Conservation (phyloP, 2,329 filamentous ascomycete genomes). For the Bipolaris gigantea region DNA sequence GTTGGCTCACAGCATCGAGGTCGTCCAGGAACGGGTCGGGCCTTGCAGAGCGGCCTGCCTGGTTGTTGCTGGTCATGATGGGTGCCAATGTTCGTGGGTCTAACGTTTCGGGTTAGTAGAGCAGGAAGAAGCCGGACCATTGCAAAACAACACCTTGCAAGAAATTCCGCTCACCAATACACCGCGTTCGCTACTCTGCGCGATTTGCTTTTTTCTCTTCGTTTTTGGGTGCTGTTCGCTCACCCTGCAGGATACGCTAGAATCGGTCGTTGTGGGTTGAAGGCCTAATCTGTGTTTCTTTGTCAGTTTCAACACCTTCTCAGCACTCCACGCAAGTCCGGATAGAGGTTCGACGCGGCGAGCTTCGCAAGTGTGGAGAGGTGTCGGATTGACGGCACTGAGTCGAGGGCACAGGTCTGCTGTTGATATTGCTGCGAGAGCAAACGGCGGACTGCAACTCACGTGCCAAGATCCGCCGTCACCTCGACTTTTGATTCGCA, state of each 20-base stretch:
- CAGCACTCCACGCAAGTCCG: conserved; percentile 1
- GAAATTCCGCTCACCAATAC: conserved; percentile 20
- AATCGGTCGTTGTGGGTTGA: conserved; percentile 15
- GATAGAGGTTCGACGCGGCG: not conserved
- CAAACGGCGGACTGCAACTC: conserved; percentile 13
- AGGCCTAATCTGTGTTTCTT: not conserved
- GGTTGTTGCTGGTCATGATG: conserved; percentile 32
- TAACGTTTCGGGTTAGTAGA: conserved; percentile 38
- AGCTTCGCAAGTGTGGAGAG: not conserved
- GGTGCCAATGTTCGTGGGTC: conserved; percentile 30
- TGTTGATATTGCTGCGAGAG: conserved; percentile 10
- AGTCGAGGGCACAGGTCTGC: not conserved
- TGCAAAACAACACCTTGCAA: conserved; percentile 35
- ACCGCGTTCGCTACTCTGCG: conserved; percentile 15
- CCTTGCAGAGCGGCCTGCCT: conserved; percentile 22
- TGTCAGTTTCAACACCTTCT: conserved; percentile 2
- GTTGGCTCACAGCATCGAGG: conserved; percentile 39
- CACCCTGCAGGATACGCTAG: conserved; percentile 7
- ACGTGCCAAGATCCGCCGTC: conserved; percentile 18
- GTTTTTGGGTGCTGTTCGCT: conserved; percentile 15
- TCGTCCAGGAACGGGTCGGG: conserved; percentile 38
- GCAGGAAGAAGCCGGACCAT: conserved; percentile 18
- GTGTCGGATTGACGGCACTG: not conserved
- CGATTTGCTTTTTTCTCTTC: conserved; percentile 19
- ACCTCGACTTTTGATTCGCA: conserved; percentile 7